Percentiles rank a stretch among this genome's conserved stretches.
Conservation (phyloP, 495 filamentous ascomycete genomes). For the Acidomyces sp. region DNA sequence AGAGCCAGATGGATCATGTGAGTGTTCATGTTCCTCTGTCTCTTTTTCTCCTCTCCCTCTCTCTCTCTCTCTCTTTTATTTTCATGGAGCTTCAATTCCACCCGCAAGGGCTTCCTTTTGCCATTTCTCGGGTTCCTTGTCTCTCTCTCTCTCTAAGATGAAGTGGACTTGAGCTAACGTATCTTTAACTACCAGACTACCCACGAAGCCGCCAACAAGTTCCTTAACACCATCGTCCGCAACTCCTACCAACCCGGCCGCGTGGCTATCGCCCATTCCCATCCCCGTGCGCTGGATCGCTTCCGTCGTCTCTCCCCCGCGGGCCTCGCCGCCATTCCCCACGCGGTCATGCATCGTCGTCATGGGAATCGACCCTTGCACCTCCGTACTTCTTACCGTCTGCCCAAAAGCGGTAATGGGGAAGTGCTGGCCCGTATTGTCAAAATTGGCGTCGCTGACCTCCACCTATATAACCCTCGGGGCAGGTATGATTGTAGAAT, state of each 20-base stretch:
- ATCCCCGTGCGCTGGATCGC: constrained; percentile 65
- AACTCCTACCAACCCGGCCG: constrained; percentile 33
- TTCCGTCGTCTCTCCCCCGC: constrained; percentile 64
- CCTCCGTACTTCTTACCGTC: too few relatives aligned
- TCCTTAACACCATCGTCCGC: constrained; percentile 57
- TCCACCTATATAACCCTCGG: constrained; percentile 63
- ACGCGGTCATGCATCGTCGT: too few relatives aligned
- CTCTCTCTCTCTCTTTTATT: too few relatives aligned
- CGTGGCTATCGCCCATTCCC: constrained; percentile 63
- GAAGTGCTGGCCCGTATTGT: constrained; percentile 70
- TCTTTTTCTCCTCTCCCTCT: constrained; percentile 1
- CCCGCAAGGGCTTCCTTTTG: too few relatives aligned
- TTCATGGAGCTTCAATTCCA: too few relatives aligned
- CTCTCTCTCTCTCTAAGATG: too few relatives aligned
- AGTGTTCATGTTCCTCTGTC: constrained; percentile 21
- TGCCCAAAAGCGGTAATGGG: constrained; percentile 44
- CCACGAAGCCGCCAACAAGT: constrained; percentile 63
- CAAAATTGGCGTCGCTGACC: constrained; percentile 72
- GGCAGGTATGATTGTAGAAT: constrained; percentile 71
- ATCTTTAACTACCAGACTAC: too few relatives aligned
- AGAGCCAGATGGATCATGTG: constrained; percentile 78
- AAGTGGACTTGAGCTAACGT: too few relatives aligned
- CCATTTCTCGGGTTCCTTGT: too few relatives aligned
- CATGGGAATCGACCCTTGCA: too few relatives aligned
- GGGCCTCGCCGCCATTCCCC: constrained; percentile 39